Percentiles rank a stretch among this genome's conserved stretches.
Evolutionary conservation across 2,329 filamentous ascomycete genomes (phyloP).

Genomic region (Sclerotinia subarctica): DNA sequence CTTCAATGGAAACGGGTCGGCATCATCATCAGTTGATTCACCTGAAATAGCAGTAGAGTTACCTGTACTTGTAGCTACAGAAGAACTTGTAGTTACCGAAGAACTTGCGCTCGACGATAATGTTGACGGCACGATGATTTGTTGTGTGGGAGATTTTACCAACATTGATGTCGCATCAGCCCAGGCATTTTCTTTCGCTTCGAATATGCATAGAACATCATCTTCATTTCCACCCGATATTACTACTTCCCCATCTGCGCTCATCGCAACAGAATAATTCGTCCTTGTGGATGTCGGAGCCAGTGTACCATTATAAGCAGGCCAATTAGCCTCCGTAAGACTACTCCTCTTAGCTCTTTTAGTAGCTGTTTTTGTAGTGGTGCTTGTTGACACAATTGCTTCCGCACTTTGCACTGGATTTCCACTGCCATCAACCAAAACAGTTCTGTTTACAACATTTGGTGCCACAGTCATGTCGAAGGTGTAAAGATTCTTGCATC

Average conservation of each 20-base stretch:
- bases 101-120: slow-evolving; percentile 23
- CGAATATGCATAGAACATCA: slow-evolving; percentile 72
- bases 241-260: slow-evolving; percentile 63
- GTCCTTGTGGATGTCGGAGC: slow-evolving; percentile 64
- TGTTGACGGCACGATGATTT: slow-evolving; percentile 19
- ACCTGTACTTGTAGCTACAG: slow-evolving; percentile 35
- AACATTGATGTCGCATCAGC: slow-evolving; percentile 56
- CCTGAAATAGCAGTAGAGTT: slow-evolving; percentile 32
- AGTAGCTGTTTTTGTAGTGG: slow-evolving; percentile 13
- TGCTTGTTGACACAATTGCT: slow-evolving; percentile 39
- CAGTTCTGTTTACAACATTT: slow-evolving; percentile 68
- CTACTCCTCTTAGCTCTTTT: slow-evolving; percentile 40
- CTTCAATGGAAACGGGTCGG: slow-evolving; percentile 45
- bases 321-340: slow-evolving; percentile 64
- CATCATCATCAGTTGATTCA: slow-evolving; percentile 25
- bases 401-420: slow-evolving; percentile 48
- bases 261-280: slow-evolving; percentile 69
- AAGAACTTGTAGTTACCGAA: slow-evolving; percentile 21
- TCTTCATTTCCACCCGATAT: slow-evolving; percentile 67
- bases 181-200: slow-evolving; percentile 75
- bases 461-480: slow-evolving; percentile 74
- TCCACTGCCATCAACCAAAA: slow-evolving; percentile 62
- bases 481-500: slow-evolving; percentile 72
- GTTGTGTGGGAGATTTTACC: slow-evolving; percentile 25
- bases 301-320: slow-evolving; percentile 70